Evolutionary conservation across 495 filamentous ascomycete species (phyloP).

Genomic region (Acidiella bohemica): DNA sequence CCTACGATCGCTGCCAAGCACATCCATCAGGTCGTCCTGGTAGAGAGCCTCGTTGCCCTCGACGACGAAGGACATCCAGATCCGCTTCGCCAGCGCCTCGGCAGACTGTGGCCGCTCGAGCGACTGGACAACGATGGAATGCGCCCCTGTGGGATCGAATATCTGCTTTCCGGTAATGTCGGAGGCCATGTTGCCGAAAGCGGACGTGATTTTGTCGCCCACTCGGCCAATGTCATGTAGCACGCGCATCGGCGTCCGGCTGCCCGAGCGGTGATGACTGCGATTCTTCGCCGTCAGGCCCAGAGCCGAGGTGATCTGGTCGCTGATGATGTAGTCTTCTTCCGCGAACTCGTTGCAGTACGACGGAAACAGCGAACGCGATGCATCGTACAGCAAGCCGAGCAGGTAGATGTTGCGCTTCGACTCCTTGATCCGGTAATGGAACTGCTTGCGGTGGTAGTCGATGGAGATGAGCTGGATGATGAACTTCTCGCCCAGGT

Average conservation of each 20-base stretch:
- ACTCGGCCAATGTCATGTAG: constrained; percentile 66
- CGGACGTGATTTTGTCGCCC: constrained; percentile 81
- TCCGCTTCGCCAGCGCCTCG: constrained; percentile 75
- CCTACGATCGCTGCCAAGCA: constrained; percentile 59
- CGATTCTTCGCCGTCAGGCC: constrained; percentile 31
- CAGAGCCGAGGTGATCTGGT: constrained; percentile 44
- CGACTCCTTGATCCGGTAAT: constrained; percentile 70
- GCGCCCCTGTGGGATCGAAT: constrained; percentile 78
- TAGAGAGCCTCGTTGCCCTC: constrained; percentile 72
- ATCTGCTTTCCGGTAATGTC: constrained; percentile 91
- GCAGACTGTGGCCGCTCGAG: constrained; percentile 69
- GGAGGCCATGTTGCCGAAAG: constrained; percentile 84
- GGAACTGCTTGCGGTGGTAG: constrained; percentile 91
- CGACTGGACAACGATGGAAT: constrained; percentile 77
- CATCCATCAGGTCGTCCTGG: constrained; percentile 70
- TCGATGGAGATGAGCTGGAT: constrained; percentile 88
- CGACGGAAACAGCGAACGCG: constrained; percentile 71
- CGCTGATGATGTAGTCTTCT: constrained; percentile 81
- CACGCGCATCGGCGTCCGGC: constrained; percentile 60
- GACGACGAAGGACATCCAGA: constrained; percentile 97
- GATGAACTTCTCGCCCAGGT: constrained; percentile 65
- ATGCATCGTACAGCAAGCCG: constrained; percentile 77
- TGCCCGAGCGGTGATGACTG: constrained; percentile 40
- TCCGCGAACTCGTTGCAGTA: constrained; percentile 83
- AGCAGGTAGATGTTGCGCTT: constrained; percentile 74